Base-by-base conservation (phyloP, 495 filamentous ascomycete species). In the Xanthoparmelia taractica region DNA sequence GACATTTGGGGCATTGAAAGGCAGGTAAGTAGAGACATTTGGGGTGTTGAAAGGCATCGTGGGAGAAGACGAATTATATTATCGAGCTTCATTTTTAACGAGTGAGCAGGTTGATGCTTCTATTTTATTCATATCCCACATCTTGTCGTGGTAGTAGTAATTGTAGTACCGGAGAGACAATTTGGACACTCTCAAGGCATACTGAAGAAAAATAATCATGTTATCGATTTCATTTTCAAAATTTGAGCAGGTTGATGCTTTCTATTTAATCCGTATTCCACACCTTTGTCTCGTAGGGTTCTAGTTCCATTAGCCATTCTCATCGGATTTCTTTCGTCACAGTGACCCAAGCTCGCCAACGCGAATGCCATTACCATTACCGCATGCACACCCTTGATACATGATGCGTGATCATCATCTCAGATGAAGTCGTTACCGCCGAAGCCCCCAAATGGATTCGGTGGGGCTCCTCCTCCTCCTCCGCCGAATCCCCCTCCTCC, bases 391-490 rank as follows among this genome's bases (percentile, higher is more conserved):
- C 48, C 48, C 48, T 29, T 18, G 48, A 29, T 29, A 13, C 48
- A 29, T 10, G 48, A 52, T 29, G 25, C 48, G 17, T 2, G 5
- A 29, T 31, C 4, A n/a, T n/a, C n/a, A n/a, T n/a, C 48, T 80
- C 73, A 91, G 59, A 91, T 87, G 65, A 91, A 89, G 71, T 88
- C 87, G 61, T 81, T 81, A 66, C 78, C 77, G 27, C 84, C 82
- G 74, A 85, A 89, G 2, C 86, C 84, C 2, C 84, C 79, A 72
- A 84, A 86, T 11, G 82, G 83, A 73, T 86, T 85, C 10, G 74
- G 78, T 27, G 75, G 75, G 6, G 79, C 76, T 29, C 70, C 68
- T 59, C 72, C 63, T 50, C 77, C 76, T 29, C 70, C 68, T 59
- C 72, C 63, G 54, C 77, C 74, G 63, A 74, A 72, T 5, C 74